Percentiles rank a stretch among this genome's conserved stretches.
These are phyloP conservation scores for Allomyces javanicus DNA, from an alignment of 192 early-diverging fungal species.

Conservation along the genomic window DNA sequence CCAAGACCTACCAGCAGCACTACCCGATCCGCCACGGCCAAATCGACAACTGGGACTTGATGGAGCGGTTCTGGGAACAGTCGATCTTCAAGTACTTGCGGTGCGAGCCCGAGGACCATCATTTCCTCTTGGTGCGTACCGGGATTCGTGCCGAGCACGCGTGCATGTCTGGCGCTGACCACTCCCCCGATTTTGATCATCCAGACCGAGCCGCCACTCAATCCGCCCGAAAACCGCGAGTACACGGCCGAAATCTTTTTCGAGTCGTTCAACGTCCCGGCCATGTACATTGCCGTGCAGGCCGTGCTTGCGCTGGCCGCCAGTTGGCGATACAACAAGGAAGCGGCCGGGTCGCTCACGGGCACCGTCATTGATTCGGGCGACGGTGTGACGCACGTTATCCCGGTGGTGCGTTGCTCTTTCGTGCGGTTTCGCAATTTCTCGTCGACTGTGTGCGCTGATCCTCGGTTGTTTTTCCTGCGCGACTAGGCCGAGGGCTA, in stretches of 20 bases:
- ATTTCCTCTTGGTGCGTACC: slow-evolving; percentile 60
- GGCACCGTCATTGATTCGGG: slow-evolving; percentile 97
- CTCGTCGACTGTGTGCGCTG: background rate
- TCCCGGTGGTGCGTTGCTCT: slow-evolving; percentile 44
- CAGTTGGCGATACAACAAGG: slow-evolving; percentile 74
- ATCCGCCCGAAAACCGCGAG: slow-evolving; percentile 95
- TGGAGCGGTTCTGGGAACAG: slow-evolving; percentile 99
- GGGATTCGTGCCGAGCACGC: too few relatives aligned
- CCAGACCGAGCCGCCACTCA: slow-evolving; percentile 97
- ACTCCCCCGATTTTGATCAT: background rate
- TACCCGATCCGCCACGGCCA: slow-evolving; percentile 94
- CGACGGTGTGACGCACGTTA: slow-evolving; percentile 98
- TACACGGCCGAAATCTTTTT: slow-evolving; percentile 98
- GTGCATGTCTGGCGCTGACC: slow-evolving; percentile 1
- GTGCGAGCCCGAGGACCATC: slow-evolving; percentile 97
- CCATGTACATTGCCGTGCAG: slow-evolving; percentile 98
- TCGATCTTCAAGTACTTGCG: slow-evolving; percentile 94
- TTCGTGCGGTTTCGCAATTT: too few relatives aligned
- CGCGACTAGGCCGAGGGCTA: slow-evolving; percentile 86
- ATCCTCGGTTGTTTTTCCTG: too few relatives aligned
- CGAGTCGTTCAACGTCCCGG: slow-evolving; percentile 95
- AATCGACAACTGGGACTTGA: slow-evolving; percentile 98
- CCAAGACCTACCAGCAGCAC: slow-evolving; percentile 69
- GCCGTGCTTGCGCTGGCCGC: slow-evolving; percentile 94
- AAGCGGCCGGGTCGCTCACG: slow-evolving; percentile 69